These are phyloP conservation scores for Dactylellina haptotyla DNA, from an alignment of 2,329 filamentous ascomycete genomes.

Conservation along the genomic window DNA sequence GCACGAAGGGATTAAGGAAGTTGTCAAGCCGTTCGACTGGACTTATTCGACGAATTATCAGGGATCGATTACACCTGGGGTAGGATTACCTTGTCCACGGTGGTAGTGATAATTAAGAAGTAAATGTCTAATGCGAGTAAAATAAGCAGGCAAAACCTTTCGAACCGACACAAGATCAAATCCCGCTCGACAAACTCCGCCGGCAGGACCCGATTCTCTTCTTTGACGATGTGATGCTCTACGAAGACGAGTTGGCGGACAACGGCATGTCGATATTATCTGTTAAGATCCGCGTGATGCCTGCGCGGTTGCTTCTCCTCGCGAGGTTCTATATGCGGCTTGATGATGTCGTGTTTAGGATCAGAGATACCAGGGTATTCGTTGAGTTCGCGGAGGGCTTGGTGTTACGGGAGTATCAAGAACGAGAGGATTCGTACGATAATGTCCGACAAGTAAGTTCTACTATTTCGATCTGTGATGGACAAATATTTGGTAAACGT, in stretches of 20 bases:
- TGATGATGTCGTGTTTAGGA: constrained; percentile 85
- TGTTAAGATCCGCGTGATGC: constrained; percentile 93
- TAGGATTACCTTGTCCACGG: constrained; percentile 52
- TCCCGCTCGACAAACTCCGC: constrained; percentile 86
- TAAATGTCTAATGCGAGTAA: background rate
- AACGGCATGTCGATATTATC: constrained; percentile 92
- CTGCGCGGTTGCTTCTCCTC: constrained; percentile 83
- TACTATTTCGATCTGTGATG: background rate
- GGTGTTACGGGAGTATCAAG: constrained; percentile 88
- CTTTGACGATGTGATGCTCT: constrained; percentile 94
- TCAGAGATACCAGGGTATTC: constrained; percentile 90
- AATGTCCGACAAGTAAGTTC: constrained; percentile 74
- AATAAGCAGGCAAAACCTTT: constrained; percentile 24
- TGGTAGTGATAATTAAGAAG: background rate
- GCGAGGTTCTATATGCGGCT: constrained; percentile 90
- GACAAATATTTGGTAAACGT: constrained; percentile 51
- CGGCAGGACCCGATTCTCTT: constrained; percentile 93
- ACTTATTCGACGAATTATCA: constrained; percentile 91
- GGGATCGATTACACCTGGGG: constrained; percentile 69
- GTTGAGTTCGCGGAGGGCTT: constrained; percentile 83
- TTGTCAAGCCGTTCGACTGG: constrained; percentile 98
- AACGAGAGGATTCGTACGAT: constrained; percentile 83
- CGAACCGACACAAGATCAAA: constrained; percentile 63
- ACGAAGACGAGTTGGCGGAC: constrained; percentile 97
- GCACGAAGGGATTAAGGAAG: constrained; percentile 86